Conservation (phyloP, 495 filamentous ascomycete species). For the Chaetomium cochliodes region DNA sequence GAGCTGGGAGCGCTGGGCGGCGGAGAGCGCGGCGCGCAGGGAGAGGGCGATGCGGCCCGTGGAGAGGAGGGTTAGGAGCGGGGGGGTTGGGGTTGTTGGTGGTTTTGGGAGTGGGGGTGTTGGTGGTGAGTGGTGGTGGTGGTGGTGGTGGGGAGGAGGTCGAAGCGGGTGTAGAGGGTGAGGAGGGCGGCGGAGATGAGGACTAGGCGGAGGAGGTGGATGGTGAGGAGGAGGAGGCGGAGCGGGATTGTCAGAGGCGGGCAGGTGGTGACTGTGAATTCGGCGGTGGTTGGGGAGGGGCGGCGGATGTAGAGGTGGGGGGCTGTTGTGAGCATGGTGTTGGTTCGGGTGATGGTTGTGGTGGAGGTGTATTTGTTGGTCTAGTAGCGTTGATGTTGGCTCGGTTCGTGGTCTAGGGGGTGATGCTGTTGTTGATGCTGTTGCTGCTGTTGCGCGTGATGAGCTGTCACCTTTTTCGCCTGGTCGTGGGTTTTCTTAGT, state of each 20-base stretch:
- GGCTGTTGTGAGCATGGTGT: conserved; percentile 51
- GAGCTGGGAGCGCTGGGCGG: conserved; percentile 32
- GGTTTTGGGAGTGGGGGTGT: no score
- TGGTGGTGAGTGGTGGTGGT: conserved; percentile 2
- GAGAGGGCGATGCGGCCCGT: conserved; percentile 21
- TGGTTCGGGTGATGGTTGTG: not conserved
- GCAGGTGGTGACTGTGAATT: conserved; percentile 79
- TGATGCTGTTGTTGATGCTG: not conserved
- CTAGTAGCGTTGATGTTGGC: no score
- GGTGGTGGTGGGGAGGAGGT: conserved; percentile 10
- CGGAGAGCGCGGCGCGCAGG: conserved; percentile 39
- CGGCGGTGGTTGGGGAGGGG: conserved; percentile 81
- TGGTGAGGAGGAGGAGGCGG: conserved; percentile 51
- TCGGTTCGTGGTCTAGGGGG: not conserved
- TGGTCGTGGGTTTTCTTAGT: not conserved
- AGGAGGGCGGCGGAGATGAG: conserved; percentile 38
- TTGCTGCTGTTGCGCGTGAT: not conserved
- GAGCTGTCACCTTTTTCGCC: not conserved
- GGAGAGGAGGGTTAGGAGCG: conserved; percentile 9
- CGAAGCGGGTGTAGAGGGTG: conserved; percentile 37
- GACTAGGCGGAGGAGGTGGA: conserved; percentile 50
- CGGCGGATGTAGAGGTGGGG: conserved; percentile 63
- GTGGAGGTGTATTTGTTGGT: no score
- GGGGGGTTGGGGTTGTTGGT: not conserved
- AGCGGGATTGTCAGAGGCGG: conserved; percentile 57